Base-by-base conservation (phyloP, 2,329 filamentous ascomycete species). In the Aspergillus brasiliensis region DNA sequence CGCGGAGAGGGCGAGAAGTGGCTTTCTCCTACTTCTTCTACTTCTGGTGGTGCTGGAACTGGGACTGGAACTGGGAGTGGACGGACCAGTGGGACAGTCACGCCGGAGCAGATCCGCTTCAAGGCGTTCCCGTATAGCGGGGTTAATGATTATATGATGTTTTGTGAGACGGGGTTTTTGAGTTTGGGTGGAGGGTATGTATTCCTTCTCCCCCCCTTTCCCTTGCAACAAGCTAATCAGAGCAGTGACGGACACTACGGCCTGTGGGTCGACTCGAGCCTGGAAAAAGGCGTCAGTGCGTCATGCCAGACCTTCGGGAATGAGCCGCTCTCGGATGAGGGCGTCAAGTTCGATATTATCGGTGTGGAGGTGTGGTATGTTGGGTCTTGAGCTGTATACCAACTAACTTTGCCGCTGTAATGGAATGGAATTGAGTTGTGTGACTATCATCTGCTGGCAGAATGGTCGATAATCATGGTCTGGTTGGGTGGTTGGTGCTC, bases 81-180 rank as follows among this genome's bases (percentile, higher is more conserved):
- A 28, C 64, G 61, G 11, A 70, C 73, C 58, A 80, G 77, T 66
- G 78, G 82, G 2, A 77, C 84, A 1, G 84, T 82, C 25, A 86
- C 87, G 3, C 85, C 87, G 4, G 91, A 94, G 62, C 84, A 87
- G 25, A 91, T 98, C 67, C 88, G 95, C 19, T 99, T 99, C 84
- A 97, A 97, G 78, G 94, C 94, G 0, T 99, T 98, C 70, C 93
- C 94, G 0, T 98, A 97, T 72, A 96, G 91, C 58, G 95, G 95
- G 5, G 86, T 96, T 42, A 98, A 99, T 75, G 95, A 98, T 76
- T 99, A 96, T 74, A 92, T 94, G 81, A 95, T 98, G 67, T 90
- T 96, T 70, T 98, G 94, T 77, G 92, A 98, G 77, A 82, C 86
- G 3, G 86, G 88, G 23, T 98, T 91, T 73, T 77, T 99, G 46